Conservation (phyloP, 1,284 basidiomycete genomes). For the Cutaneotrichosporon sp. region DNA sequence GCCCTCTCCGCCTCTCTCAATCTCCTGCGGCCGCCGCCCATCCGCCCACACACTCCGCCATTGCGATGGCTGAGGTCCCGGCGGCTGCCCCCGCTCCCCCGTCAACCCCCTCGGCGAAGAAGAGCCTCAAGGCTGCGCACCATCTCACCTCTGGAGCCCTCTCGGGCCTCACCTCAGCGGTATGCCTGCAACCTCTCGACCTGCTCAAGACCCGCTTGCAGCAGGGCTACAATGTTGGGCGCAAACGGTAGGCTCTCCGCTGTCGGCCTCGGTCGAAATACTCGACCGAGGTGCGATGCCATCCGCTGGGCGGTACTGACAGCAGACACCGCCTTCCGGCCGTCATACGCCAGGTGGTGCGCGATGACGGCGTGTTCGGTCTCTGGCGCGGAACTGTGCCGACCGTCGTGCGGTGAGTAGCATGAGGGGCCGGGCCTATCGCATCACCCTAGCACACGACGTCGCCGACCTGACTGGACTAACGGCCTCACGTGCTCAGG, state of each 20-base stretch:
- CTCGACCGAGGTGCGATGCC: no score
- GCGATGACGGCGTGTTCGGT: slow-evolving; percentile 48
- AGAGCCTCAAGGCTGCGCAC: slow-evolving; percentile 35
- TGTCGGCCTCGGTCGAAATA: no score
- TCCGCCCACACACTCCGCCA: neutral
- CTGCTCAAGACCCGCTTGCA: slow-evolving; percentile 82
- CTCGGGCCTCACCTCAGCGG: slow-evolving; percentile 44
- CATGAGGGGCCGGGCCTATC: no score
- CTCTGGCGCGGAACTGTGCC: slow-evolving; percentile 76
- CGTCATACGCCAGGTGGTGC: slow-evolving; percentile 41
- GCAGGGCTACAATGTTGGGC: slow-evolving; percentile 51
- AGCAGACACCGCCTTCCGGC: slow-evolving; percentile 28
- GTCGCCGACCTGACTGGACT: no score
- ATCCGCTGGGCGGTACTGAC: no score
- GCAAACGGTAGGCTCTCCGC: slow-evolving; percentile 20
- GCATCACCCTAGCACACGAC: no score
- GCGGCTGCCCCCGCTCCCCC: neutral
- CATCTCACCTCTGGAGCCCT: slow-evolving; percentile 47
- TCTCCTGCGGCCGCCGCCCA: neutral
- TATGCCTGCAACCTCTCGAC: slow-evolving; percentile 57
- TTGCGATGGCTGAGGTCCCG: neutral
- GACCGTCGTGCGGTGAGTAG: slow-evolving; percentile 64
- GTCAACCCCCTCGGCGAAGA: neutral
- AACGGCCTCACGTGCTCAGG: neutral
- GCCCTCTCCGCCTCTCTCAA: neutral